These are phyloP conservation scores for Petunia axillaris DNA, from an alignment of 257 asterid species.

Conservation along the genomic window DNA sequence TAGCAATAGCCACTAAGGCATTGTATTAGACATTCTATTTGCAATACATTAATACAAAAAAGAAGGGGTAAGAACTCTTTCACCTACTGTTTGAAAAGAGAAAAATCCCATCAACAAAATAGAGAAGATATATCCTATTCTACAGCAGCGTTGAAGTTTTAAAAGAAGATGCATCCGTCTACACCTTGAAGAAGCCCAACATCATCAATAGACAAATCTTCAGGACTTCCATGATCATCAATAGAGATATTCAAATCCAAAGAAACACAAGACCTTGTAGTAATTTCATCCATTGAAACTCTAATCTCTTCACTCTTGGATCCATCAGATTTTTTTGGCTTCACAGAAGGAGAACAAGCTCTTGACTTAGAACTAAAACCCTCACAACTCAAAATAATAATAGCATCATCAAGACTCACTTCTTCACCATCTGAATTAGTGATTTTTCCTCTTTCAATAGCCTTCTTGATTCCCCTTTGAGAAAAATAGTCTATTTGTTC, in stretches of 20 bases:
- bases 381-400: conserved; percentile 63
- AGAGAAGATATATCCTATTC: conserved; percentile 20
- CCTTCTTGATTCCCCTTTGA: conserved; percentile 49
- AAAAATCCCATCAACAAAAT: not conserved
- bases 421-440: conserved; percentile 49
- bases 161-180: conserved; percentile 59
- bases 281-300: not conserved
- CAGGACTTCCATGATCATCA: conserved; percentile 36
- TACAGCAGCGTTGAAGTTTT: conserved; percentile 20
- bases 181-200: conserved; percentile 63
- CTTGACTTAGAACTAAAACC: conserved; percentile 49
- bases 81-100: conserved; percentile 11
- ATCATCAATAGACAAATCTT: conserved; percentile 43
- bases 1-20: not conserved
- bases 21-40: not conserved
- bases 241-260: conserved; percentile 66
- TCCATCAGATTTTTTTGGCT: conserved; percentile 30
- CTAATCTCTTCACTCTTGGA: no score
- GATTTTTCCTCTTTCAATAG: conserved; percentile 63
- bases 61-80: not conserved
- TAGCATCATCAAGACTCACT: conserved; percentile 63
- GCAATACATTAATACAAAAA: conserved; percentile 5
- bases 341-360: conserved; percentile 46
- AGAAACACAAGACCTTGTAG: conserved; percentile 31
- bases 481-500: conserved; percentile 56